Evolutionary conservation across 176 grass and related monocot genomes (phyloP).

Genomic region (Raddia distichophylla): DNA sequence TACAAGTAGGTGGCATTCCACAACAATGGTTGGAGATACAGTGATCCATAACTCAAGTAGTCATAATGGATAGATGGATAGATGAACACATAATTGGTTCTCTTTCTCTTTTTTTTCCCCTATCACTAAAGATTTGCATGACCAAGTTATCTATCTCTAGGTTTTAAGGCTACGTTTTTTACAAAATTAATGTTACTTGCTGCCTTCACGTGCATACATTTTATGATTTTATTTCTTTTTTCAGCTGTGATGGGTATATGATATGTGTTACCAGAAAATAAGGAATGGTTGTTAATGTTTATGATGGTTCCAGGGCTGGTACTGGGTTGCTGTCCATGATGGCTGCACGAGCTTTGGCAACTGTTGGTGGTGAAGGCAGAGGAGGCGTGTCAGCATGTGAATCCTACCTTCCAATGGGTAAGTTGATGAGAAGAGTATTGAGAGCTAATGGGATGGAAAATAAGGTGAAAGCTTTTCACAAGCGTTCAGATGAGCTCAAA

Average conservation of each 20-base stretch:
- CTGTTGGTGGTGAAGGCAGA: conserved; percentile 42
- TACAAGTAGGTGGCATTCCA: neutral
- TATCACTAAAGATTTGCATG: neutral
- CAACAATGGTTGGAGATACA: neutral
- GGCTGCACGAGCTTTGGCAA: conserved; percentile 61
- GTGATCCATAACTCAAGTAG: neutral
- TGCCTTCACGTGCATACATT: neutral
- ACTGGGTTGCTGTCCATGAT: conserved; percentile 96
- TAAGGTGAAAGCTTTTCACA: conserved; percentile 70
- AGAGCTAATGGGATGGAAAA: conserved; percentile 71
- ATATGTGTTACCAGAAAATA: conserved; percentile 17
- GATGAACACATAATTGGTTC: neutral
- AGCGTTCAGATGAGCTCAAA: conserved; percentile 78
- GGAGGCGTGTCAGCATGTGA: conserved; percentile 72
- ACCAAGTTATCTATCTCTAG: neutral
- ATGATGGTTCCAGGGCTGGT: conserved; percentile 67
- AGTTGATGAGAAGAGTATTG: conserved; percentile 74
- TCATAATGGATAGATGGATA: conserved; percentile 17
- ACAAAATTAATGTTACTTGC: neutral
- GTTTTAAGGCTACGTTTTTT: neutral
- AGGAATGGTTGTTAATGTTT: conserved; percentile 33
- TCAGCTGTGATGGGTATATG: neutral
- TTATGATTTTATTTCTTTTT: neutral
- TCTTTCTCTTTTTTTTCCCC: neutral
- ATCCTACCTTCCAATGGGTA: conserved; percentile 93